phyloP scores from a whole-genome alignment of 495 filamentous ascomycete genomes.

The Geopyxis carbonaria region DNA sequence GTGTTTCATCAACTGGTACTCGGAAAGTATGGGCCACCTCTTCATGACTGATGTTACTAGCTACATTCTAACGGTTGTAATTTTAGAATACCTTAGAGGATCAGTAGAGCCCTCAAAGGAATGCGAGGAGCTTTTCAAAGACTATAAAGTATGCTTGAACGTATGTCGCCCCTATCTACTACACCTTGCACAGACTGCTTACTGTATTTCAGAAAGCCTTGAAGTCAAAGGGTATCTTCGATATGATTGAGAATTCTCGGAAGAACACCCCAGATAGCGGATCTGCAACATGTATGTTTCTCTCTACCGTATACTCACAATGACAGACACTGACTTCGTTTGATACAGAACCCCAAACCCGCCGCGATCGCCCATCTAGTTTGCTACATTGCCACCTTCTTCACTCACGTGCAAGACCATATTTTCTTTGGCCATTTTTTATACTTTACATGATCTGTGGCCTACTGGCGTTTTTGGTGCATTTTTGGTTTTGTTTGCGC shows the following conservation, averaged over 20 bases:
- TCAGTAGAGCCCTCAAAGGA: constrained; percentile 44
- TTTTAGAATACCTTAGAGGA: constrained; percentile 45
- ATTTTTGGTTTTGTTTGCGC: too few relatives aligned
- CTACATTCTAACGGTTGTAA: background rate
- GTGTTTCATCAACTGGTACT: constrained; percentile 68
- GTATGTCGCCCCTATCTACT: constrained; percentile 29
- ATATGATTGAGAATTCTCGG: constrained; percentile 52
- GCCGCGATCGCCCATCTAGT: too few relatives aligned
- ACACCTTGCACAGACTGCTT: background rate
- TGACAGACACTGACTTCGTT: too few relatives aligned
- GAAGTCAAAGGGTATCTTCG: constrained; percentile 49
- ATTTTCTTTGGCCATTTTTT: too few relatives aligned
- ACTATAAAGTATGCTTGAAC: constrained; percentile 49
- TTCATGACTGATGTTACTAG: background rate
- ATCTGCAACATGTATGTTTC: too few relatives aligned
- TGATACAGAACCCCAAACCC: too few relatives aligned
- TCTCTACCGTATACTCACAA: too few relatives aligned
- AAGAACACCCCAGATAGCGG: constrained; percentile 44
- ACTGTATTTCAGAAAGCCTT: constrained; percentile 40
- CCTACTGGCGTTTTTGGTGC: too few relatives aligned
- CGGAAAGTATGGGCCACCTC: constrained; percentile 40
- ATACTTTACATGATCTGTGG: too few relatives aligned
- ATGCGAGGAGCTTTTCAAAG: constrained; percentile 47
- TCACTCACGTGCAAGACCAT: too few relatives aligned
- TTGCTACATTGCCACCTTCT: too few relatives aligned